Evolutionary conservation across 2,329 filamentous ascomycete species (phyloP).

Genomic region (Trichophyton mentagrophytes): DNA sequence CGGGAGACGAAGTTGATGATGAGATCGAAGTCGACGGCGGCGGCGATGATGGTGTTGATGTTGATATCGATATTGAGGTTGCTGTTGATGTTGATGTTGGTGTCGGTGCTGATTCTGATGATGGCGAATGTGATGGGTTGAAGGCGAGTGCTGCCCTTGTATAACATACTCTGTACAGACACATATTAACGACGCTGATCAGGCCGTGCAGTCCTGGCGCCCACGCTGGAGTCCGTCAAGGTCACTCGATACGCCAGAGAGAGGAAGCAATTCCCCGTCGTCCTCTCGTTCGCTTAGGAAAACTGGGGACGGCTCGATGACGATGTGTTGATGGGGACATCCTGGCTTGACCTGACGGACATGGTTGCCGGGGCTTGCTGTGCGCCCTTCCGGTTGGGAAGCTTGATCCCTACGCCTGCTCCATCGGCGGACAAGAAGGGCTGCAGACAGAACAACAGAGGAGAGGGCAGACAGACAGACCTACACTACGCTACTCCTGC

Average conservation of each 20-base stretch:
- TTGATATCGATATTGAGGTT: too few relatives aligned
- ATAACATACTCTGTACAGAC: background rate
- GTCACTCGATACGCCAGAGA: background rate
- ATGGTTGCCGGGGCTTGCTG: background rate
- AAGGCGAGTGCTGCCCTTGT: too few relatives aligned
- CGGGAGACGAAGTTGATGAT: too few relatives aligned
- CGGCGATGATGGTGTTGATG: too few relatives aligned
- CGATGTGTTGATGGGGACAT: background rate
- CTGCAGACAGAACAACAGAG: background rate
- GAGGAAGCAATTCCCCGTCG: background rate
- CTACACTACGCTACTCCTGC: too few relatives aligned
- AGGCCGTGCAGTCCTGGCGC: background rate
- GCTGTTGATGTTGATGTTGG: too few relatives aligned
- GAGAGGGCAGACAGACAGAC: background rate
- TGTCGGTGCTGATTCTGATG: background rate
- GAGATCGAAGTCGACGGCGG: too few relatives aligned
- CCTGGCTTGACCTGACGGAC: background rate
- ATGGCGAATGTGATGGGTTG: background rate
- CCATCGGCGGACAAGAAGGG: background rate
- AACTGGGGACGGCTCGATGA: background rate
- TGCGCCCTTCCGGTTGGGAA: constrained; percentile 2
- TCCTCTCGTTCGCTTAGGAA: background rate
- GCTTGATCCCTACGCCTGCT: background rate
- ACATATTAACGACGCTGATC: background rate
- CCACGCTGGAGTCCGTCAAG: background rate